Conservation (phyloP, 768 basidiomycete genomes). For the Phaffia australis region DNA sequence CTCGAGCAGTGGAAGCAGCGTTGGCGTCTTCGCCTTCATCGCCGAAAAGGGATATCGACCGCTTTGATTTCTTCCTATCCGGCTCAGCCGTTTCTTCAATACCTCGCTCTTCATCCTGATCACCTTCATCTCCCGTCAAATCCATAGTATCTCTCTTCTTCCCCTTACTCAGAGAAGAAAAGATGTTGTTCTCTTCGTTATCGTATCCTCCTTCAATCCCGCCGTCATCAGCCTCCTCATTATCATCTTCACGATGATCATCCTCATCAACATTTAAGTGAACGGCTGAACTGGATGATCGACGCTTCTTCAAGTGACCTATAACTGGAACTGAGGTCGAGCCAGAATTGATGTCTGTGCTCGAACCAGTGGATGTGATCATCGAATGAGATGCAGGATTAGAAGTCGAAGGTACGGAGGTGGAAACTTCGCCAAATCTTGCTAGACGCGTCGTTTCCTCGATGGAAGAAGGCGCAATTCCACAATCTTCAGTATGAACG, state of each 20-base stretch:
- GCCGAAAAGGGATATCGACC: no score
- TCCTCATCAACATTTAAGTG: neutral
- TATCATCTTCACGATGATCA: neutral
- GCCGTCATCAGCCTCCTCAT: neutral
- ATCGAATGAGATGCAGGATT: neutral
- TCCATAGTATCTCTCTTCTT: no score
- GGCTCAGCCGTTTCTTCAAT: no score
- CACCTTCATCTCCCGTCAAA: no score
- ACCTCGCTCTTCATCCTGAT: no score
- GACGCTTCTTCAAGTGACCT: neutral
- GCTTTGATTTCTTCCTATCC: no score
- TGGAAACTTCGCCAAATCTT: neutral
- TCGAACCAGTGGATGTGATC: neutral
- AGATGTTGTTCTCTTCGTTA: neutral
- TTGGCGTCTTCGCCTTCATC: no score
- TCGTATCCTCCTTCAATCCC: neutral
- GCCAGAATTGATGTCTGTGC: constrained; percentile 4
- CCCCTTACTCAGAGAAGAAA: no score
- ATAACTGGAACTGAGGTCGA: neutral
- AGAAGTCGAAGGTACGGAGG: neutral
- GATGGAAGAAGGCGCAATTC: neutral
- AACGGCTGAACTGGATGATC: neutral
- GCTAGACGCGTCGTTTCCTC: neutral
- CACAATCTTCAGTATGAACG: no score
- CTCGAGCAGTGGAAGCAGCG: no score